Base-by-base conservation (phyloP, 2,329 filamentous ascomycete genomes). In the Arthrobotrys megalospora region DNA sequence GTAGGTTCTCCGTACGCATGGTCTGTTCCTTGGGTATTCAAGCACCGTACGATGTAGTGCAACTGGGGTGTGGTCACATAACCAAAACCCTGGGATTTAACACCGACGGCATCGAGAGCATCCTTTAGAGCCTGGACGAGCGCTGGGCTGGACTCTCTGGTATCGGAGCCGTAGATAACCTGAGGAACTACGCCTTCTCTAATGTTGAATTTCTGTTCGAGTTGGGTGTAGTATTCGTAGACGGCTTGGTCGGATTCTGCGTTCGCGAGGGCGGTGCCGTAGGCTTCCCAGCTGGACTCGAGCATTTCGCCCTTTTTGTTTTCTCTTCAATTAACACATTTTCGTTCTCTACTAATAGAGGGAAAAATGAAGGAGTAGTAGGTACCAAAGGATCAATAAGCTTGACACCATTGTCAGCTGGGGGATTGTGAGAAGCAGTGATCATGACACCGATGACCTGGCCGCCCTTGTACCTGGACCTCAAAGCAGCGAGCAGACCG, bases 361-460 rank as follows among this genome's bases (percentile, higher is more conserved):
- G n/a, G n/a, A n/a, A 41, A n/a, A 41, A 7, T n/a, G 28, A 38
- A 24, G 21, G 12, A 63, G 34, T 48, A 41, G 11, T 3, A 66
- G 32, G 55, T 83, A 90, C 89, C 91, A 97, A 92, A 11, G 96
- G 96, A 85, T 99, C 96, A 80, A 99, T 93, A 81, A 99, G 90
- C 88, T 97, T 97, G 84, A 97, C 92, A 64, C 94, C 94, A 85
- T 97, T 97, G 85, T 97, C 94, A 82, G 90, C 88, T 38, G 94
- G 91, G 16, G 93, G 93, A 85, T 97, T 97, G 87, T 97, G 94
- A 83, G 93, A 96, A 80, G 94, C 94, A 48, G 94, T 97, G 84
- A 97, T 92, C 94, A 97, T 97, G 81, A 99, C 91, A 83, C 96
- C 96, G 83, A 99, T 97, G 82, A 93, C 92, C 86, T 96, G 93